Conservation (phyloP, 495 filamentous ascomycete genomes). For the Lophiostoma macrostomum region DNA sequence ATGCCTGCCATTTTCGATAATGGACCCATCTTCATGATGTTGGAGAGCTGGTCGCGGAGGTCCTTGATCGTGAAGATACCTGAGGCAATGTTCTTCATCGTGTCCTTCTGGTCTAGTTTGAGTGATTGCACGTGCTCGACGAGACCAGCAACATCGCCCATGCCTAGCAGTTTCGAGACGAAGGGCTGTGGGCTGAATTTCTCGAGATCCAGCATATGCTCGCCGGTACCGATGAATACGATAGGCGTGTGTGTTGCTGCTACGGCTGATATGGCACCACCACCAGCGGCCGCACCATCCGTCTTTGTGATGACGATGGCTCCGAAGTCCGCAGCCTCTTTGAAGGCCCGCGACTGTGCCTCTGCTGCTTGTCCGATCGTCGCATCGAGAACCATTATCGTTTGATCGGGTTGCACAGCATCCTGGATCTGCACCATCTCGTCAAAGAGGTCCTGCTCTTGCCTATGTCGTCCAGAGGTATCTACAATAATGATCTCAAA, state of each 20-base stretch:
- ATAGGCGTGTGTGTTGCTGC: slow-evolving; percentile 96
- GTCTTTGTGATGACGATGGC: slow-evolving; percentile 99
- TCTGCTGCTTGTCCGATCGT: slow-evolving; percentile 96
- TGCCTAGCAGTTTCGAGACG: slow-evolving; percentile 85
- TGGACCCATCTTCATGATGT: slow-evolving; percentile 99
- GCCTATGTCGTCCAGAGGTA: slow-evolving; percentile 88
- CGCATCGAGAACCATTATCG: slow-evolving; percentile 95
- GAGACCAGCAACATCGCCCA: slow-evolving; percentile 94
- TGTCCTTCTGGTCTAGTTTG: slow-evolving; percentile 96
- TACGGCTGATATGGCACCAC: slow-evolving; percentile 97
- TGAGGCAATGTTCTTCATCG: slow-evolving; percentile 96
- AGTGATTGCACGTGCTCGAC: slow-evolving; percentile 97
- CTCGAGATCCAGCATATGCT: slow-evolving; percentile 94
- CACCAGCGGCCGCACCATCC: slow-evolving; percentile 89
- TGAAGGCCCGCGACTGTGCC: slow-evolving; percentile 92
- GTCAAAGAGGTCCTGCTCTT: slow-evolving; percentile 91
- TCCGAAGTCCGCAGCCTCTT: slow-evolving; percentile 94
- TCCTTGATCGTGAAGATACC: slow-evolving; percentile 95
- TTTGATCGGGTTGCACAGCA: slow-evolving; percentile 91
- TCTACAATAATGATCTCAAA: slow-evolving; percentile 99
- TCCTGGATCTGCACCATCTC: slow-evolving; percentile 97
- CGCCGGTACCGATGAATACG: slow-evolving; percentile 95
- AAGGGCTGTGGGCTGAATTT: slow-evolving; percentile 88
- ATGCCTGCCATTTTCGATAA: slow-evolving; percentile 97
- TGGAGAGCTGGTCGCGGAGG: slow-evolving; percentile 88